phyloP scores from a whole-genome alignment of 495 filamentous ascomycete genomes.

The Parathielavia appendiculata region DNA sequence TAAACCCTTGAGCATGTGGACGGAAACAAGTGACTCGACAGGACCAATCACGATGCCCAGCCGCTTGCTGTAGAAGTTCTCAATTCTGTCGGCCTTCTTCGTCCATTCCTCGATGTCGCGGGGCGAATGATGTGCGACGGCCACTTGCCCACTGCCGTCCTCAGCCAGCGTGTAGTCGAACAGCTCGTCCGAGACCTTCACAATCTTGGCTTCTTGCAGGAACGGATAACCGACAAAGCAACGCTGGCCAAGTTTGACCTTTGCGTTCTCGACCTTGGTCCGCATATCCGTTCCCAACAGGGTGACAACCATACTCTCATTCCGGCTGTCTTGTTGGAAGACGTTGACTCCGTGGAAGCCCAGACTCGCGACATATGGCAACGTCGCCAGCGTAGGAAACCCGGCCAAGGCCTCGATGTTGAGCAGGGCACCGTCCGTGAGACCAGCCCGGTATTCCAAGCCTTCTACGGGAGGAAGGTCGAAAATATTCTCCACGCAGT shows the following conservation, averaged over 20 bases:
- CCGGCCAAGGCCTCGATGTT: slow-evolving; percentile 78
- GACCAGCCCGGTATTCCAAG: slow-evolving; percentile 73
- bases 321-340: slow-evolving; percentile 95
- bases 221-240: slow-evolving; percentile 95
- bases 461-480: slow-evolving; percentile 92
- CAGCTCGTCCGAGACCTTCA: slow-evolving; percentile 85
- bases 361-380: slow-evolving; percentile 72
- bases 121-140: slow-evolving; percentile 65
- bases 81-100: slow-evolving; percentile 78
- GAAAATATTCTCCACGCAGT: slow-evolving; percentile 90
- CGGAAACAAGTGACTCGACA: slow-evolving; percentile 84
- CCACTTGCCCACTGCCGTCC: slow-evolving; percentile 56
- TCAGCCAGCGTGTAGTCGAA: slow-evolving; percentile 71
- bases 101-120: slow-evolving; percentile 75
- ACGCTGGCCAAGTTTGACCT: slow-evolving; percentile 71
- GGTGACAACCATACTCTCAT: slow-evolving; percentile 93
- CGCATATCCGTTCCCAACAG: slow-evolving; percentile 67
- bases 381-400: slow-evolving; percentile 81
- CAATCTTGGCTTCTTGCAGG: slow-evolving; percentile 86
- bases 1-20: slow-evolving; percentile 88
- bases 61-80: slow-evolving; percentile 80
- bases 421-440: slow-evolving; percentile 82
- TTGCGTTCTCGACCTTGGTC: slow-evolving; percentile 65
- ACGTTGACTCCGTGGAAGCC: slow-evolving; percentile 90
- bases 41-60: slow-evolving; percentile 81